Conservation (phyloP, 1,284 basidiomycete genomes). For the Acaromyces ingoldii region DNA sequence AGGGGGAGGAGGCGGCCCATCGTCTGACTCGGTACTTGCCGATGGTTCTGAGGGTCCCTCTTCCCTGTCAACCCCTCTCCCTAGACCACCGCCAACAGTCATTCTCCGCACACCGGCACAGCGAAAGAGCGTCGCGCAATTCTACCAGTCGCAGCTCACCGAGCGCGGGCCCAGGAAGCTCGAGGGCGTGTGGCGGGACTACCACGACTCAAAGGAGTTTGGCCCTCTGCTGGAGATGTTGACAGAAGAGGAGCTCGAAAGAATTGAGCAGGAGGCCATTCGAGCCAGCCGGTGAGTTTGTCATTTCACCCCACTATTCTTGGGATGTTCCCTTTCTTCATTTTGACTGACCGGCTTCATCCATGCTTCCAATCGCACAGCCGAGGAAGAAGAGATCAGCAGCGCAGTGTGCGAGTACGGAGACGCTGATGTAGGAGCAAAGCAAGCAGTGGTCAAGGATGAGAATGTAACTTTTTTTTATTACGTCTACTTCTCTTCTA, state of each 20-base stretch:
- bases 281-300: slow-evolving; percentile 28
- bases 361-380: too few species aligned
- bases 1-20: too few species aligned
- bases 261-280: slow-evolving; percentile 36
- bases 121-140: background rate
- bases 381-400: slow-evolving; percentile 1
- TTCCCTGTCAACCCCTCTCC: background rate
- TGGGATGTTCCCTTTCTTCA: too few species aligned
- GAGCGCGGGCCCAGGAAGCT: slow-evolving; percentile 69
- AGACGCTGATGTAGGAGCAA: background rate
- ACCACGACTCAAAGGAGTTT: slow-evolving; percentile 85
- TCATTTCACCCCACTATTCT: too few species aligned
- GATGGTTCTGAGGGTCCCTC: background rate
- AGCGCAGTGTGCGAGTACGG: background rate
- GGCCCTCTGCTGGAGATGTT: slow-evolving; percentile 82
- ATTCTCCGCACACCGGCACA: slow-evolving; percentile 1
- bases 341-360: too few species aligned
- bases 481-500: background rate
- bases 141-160: background rate
- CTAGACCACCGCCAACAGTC: background rate
- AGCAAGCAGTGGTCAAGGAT: too few species aligned
- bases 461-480: background rate
- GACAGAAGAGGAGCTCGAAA: slow-evolving; percentile 82
- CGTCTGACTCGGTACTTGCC: too few species aligned
- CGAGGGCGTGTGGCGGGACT: slow-evolving; percentile 88